phyloP scores from a whole-genome alignment of 176 grass and related monocot genomes.

The Oryza nivara region DNA sequence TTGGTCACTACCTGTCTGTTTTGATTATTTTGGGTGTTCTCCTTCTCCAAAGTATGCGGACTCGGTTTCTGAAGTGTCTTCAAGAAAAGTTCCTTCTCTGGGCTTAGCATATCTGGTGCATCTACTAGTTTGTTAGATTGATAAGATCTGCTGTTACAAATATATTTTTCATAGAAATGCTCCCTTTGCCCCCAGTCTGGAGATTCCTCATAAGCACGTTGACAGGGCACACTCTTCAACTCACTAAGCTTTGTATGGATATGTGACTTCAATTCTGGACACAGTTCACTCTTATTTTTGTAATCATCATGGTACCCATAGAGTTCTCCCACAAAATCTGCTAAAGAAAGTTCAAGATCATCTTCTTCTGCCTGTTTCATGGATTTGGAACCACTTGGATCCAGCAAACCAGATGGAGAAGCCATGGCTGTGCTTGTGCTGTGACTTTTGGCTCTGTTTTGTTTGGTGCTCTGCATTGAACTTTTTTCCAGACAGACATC shows the following conservation, averaged over 20 bases:
- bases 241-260: slow-evolving; percentile 61
- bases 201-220: slow-evolving; percentile 29
- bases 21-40: slow-evolving; percentile 46
- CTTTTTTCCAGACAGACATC: slow-evolving; percentile 46
- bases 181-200: slow-evolving; percentile 25
- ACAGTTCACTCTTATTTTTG: slow-evolving; percentile 51
- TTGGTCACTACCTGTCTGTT: slow-evolving; percentile 23
- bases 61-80: slow-evolving; percentile 64
- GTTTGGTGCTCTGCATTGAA: slow-evolving; percentile 34
- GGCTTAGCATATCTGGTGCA: slow-evolving; percentile 57
- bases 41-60: slow-evolving; percentile 53
- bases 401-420: slow-evolving; percentile 28
- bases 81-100: slow-evolving; percentile 66
- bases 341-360: slow-evolving; percentile 58
- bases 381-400: slow-evolving; percentile 43
- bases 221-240: slow-evolving; percentile 30
- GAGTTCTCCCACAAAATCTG: slow-evolving; percentile 63
- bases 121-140: slow-evolving; percentile 55
- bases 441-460: slow-evolving; percentile 28
- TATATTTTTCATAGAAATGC: slow-evolving; percentile 37
- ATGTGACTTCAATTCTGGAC: slow-evolving; percentile 52
- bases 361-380: slow-evolving; percentile 47
- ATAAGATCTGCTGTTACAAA: slow-evolving; percentile 32
- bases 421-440: slow-evolving; percentile 2
- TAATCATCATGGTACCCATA: slow-evolving; percentile 53